Base-by-base conservation (phyloP, 176 grass and related monocot genomes). In the Musa troglodytarum region DNA sequence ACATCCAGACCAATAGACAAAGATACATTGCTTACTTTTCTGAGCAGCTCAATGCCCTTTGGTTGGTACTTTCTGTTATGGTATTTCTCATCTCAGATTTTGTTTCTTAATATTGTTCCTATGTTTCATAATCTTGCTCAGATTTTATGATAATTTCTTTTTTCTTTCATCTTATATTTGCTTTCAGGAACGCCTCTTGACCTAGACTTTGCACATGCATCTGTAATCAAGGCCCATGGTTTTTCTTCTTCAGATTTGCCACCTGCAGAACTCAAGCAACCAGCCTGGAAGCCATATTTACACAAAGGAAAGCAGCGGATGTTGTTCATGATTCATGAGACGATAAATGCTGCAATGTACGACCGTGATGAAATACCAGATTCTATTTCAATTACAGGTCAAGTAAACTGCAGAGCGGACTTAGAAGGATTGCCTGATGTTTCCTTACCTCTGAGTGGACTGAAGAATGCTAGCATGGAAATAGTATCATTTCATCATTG, bases 321-420 rank as follows among this genome's bases (percentile, higher is more conserved):
- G 50, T 71, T 93, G 49, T 90, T 97, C 65, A 81, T 82, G 57
- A 93, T 81, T 81, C 65, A 88, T 54, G 93, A 97, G 81, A 83
- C 59, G 50, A 76, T 97, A 68, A 90, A 83, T 80, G 93, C 90
- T 59, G 87, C 90, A 75, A 74, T 97, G 75, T 97, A 97, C 83
- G 93, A 97, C 72, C 93, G 93, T 75, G 90, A 97, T 83, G 94
- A 97, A 81, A 92, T 97, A 70, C 80, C 88, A 73, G 94, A 97
- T 90, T 82, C 85, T 14, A 70, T 97, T 81, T 93, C 90, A 56
- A 73, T 97, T 83, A 93, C 90, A 51, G 94, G 94, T 74, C 90
- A 93, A 85, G 70, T 97, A 57, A 97, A 92, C 59, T 93, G 94
- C 74, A 92, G 90, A 71, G 94, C 90, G 74, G 94, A 97, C 54